Evolutionary conservation across 169 alveolate species (phyloP), one percentile per base, ranked within the genome.

Genomic region (Cryptosporidium meleagridis): DNA sequence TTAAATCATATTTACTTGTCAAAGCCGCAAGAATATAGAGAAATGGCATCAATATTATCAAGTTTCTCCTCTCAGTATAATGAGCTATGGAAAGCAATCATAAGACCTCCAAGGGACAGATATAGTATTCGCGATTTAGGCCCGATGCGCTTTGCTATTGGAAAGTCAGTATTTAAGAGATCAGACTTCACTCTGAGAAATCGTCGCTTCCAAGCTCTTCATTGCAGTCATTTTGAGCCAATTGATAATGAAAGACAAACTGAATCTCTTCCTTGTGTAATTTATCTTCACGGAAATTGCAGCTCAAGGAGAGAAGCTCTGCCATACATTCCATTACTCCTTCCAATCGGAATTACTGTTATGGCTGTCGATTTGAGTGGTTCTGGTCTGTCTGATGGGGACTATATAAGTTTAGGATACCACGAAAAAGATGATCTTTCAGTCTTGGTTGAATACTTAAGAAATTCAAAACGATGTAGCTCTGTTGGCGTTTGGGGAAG

Each of bases 401-500:
- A 95, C 55, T 96, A 94, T 75, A 94, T 96, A 29, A 94, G 96
- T 26, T 80, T 96, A 59, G 99, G 98, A 10, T 96, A 95, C 94
- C 92, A 95, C 85, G 98, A 97, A 75, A 87, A 95, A 23, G 96
- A 95, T 58, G 98, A 96, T 85, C 92, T 97, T 23, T 93, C 94
- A 52, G 70, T 92, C 0, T 95, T 95, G 7, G 93, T 97, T 10
- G 95, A 96, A 29, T 95, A 93, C 91, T 91, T 96, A 65, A 93
- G 98, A 69, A 75, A 92, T 35, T 89, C 94, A 29, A 93, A 92
- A 18, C 92, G 87, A 35, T 97, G 95, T 62, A 93, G 97, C 6
- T 71, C 96, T 4, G 96, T 97, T 41, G 99, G 99, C 14, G 89
- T 97, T 8, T 97, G 99, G 98, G 97, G 97, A 59, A 85, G 98